Percentiles rank a stretch among this genome's conserved stretches.
Conservation (phyloP, 2,329 filamentous ascomycete genomes). For the Penicillium sp. region DNA sequence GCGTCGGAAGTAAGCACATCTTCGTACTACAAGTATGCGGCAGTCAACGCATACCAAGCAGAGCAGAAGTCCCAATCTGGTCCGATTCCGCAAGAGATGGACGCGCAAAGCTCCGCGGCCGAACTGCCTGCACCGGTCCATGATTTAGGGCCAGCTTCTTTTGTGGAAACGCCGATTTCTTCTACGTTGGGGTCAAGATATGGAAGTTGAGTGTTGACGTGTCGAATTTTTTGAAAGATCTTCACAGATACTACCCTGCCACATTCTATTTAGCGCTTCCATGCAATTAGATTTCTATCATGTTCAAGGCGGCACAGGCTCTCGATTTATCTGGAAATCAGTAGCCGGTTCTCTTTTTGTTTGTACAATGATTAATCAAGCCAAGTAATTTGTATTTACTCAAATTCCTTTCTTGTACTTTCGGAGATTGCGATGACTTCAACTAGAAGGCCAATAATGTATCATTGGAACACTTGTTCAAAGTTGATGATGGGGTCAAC, state of each 20-base stretch:
- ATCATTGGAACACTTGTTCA: too few relatives aligned
- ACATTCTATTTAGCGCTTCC: neutral
- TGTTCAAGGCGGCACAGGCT: neutral
- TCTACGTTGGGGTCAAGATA: neutral
- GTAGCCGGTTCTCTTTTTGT: neutral
- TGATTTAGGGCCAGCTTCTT: neutral
- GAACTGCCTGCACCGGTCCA: constrained; percentile 9
- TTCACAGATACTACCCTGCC: neutral
- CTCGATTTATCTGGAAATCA: neutral
- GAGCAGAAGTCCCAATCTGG: constrained; percentile 10
- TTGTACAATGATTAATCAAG: neutral
- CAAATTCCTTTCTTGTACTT: neutral
- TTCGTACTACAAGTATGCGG: constrained; percentile 9
- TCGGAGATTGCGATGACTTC: neutral
- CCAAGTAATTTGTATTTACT: neutral
- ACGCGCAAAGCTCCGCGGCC: constrained; percentile 8
- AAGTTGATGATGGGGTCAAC: neutral
- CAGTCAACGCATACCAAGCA: constrained; percentile 11
- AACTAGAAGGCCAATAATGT: neutral
- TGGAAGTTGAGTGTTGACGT: neutral
- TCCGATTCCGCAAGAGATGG: constrained; percentile 10
- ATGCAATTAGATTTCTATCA: neutral
- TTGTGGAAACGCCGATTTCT: neutral
- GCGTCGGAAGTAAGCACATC: constrained; percentile 8
- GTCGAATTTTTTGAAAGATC: neutral